phyloP scores from a whole-genome alignment of 2,329 filamentous ascomycete genomes.

The Ascosphaera pollenicola region DNA sequence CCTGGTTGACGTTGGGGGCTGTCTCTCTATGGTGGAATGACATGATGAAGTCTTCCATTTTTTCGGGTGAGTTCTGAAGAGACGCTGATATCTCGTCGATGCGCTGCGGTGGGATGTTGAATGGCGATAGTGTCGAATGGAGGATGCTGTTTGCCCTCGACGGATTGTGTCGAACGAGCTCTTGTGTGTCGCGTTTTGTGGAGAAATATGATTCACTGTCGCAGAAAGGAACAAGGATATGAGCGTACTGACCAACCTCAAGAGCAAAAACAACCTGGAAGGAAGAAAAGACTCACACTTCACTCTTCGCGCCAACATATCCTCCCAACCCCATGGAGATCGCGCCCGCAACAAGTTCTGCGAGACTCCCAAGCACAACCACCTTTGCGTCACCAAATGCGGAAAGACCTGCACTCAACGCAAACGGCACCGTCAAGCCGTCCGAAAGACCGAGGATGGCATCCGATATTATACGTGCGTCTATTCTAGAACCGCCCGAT shows the following conservation, averaged over 20 bases:
- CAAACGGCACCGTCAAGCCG: conserved; percentile 22
- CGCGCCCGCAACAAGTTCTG: conserved; percentile 19
- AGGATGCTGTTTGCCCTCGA: conserved; percentile 18
- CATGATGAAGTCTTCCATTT: conserved; percentile 25
- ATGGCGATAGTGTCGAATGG: conserved; percentile 18
- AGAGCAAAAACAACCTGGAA: not conserved
- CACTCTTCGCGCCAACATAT: conserved; percentile 25
- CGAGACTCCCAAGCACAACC: conserved; percentile 20
- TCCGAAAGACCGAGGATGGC: conserved; percentile 21
- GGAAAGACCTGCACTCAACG: conserved; percentile 20
- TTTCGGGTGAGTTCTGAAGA: conserved; percentile 16
- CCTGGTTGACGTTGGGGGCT: conserved; percentile 22
- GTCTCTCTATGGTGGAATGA: conserved; percentile 25
- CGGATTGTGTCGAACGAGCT: conserved; percentile 17
- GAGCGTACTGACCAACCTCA: conserved; percentile 1
- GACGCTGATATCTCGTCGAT: conserved; percentile 16
- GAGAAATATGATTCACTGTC: conserved; percentile 23
- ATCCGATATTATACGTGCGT: conserved; percentile 24
- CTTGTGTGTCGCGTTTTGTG: conserved; percentile 21
- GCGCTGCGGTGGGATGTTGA: conserved; percentile 16
- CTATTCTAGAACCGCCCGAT: conserved; percentile 14
- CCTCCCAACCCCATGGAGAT: conserved; percentile 23
- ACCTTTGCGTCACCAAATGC: conserved; percentile 17
- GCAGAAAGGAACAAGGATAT: not conserved
- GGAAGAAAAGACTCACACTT: conserved; percentile 19